Evolutionary conservation across 768 basidiomycete species (phyloP).

Genomic region (Boletus sp.): DNA sequence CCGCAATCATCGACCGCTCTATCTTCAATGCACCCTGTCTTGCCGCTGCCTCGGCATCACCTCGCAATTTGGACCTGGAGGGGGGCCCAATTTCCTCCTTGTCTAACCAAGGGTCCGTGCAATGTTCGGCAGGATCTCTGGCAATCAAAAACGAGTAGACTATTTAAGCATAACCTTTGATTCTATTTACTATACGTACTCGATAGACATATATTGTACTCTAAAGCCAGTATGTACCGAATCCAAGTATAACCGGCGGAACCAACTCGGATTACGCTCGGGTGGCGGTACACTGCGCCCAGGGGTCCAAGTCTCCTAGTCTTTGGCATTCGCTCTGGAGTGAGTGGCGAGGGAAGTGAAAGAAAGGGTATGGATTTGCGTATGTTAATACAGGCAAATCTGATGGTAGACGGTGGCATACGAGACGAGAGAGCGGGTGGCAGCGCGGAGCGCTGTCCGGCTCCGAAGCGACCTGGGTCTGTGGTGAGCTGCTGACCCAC

Average conservation of each 20-base stretch:
- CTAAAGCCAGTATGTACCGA: no score
- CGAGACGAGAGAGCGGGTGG: no score
- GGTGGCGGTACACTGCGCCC: slow-evolving; percentile 24
- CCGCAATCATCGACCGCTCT: slow-evolving; percentile 43
- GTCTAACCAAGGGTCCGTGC: background rate
- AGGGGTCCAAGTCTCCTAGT: slow-evolving; percentile 9
- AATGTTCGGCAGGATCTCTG: background rate
- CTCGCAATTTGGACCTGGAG: slow-evolving; percentile 9
- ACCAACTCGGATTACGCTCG: slow-evolving; percentile 1
- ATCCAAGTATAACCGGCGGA: background rate
- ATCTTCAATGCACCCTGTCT: slow-evolving; percentile 48
- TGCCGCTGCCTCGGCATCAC: slow-evolving; percentile 15
- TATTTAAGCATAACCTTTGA: background rate
- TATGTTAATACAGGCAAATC: no score
- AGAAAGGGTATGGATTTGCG: no score
- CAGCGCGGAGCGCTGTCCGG: no score
- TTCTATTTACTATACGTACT: background rate
- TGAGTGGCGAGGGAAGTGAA: no score
- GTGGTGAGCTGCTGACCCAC: no score
- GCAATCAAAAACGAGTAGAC: background rate
- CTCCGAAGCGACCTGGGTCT: no score
- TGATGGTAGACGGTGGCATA: no score
- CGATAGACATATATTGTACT: background rate
- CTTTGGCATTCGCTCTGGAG: no score
- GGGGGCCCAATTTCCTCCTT: background rate